These are phyloP conservation scores for Oryza glaberrima DNA, from an alignment of 176 grass and related monocot species.

Conservation along the genomic window DNA sequence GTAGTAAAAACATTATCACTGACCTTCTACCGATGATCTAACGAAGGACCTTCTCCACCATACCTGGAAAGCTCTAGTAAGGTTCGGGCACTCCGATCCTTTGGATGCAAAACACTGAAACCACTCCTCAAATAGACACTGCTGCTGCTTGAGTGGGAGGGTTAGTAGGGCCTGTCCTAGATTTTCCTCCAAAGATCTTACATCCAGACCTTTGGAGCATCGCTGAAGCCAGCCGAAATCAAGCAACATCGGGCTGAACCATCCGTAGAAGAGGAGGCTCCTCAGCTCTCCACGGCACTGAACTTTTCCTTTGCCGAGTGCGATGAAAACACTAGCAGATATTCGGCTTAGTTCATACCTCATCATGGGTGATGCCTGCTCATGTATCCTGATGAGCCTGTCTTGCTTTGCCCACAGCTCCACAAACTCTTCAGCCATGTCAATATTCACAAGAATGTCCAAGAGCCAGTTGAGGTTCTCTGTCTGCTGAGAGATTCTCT, in stretches of 20 bases:
- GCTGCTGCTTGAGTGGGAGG: constrained; percentile 75
- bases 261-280: constrained; percentile 47
- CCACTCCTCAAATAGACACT: constrained; percentile 80
- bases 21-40: constrained; percentile 36
- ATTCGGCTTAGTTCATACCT: constrained; percentile 84
- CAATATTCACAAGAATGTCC: constrained; percentile 69
- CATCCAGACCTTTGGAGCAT: constrained; percentile 79
- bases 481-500: constrained; percentile 66
- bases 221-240: constrained; percentile 91
- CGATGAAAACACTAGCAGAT: constrained; percentile 70
- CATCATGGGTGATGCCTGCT: constrained; percentile 64
- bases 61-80: constrained; percentile 78
- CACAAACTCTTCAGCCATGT: constrained; percentile 83
- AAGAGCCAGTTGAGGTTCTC: constrained; percentile 83
- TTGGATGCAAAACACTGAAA: constrained; percentile 56
- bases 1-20: neutral
- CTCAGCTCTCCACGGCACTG: constrained; percentile 62
- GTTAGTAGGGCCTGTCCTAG: constrained; percentile 70
- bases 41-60: constrained; percentile 85
- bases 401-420: constrained; percentile 75
- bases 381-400: constrained; percentile 61
- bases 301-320: constrained; percentile 67
- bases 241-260: constrained; percentile 60
- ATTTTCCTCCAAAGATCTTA: constrained; percentile 80
- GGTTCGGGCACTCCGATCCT: constrained; percentile 67